Conservation (phyloP, 2,329 filamentous ascomycete genomes). For the Aspergillus sp. region DNA sequence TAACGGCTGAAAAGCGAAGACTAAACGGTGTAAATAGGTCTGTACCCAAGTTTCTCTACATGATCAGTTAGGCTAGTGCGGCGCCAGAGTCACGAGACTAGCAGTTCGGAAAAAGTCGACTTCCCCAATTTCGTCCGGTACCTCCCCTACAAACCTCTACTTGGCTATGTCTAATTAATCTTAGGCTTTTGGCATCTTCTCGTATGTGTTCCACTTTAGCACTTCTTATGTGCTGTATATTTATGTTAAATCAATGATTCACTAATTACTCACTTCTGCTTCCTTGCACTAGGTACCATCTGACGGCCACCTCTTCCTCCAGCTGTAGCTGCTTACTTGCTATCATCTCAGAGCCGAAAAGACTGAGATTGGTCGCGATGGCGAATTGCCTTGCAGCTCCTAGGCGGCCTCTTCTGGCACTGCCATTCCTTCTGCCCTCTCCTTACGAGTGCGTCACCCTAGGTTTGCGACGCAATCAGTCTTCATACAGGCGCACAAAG, state of each 20-base stretch:
- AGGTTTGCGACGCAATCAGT: slow-evolving; percentile 48
- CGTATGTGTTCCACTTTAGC: background rate
- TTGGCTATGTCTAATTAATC: background rate
- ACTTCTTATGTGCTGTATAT: background rate
- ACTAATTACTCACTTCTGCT: background rate
- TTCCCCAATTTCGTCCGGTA: background rate
- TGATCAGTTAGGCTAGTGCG: slow-evolving; percentile 1
- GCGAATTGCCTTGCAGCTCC: slow-evolving; percentile 32
- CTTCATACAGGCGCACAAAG: slow-evolving; percentile 54
- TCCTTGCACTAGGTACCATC: background rate
- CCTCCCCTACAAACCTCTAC: background rate
- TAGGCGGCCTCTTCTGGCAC: slow-evolving; percentile 37
- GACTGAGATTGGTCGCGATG: slow-evolving; percentile 20
- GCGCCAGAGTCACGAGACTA: slow-evolving; percentile 4
- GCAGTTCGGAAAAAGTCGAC: slow-evolving; percentile 7
- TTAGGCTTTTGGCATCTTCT: background rate
- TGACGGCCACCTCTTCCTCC: background rate
- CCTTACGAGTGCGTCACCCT: slow-evolving; percentile 36
- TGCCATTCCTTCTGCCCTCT: slow-evolving; percentile 45
- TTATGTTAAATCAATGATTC: background rate
- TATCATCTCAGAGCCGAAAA: background rate
- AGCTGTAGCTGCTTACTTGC: background rate
- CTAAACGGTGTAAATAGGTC: too few species aligned
- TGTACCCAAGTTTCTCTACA: background rate
- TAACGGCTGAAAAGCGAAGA: too few species aligned